phyloP scores from a whole-genome alignment of 2,329 filamentous ascomycete genomes.

The Penicillium digitatum region DNA sequence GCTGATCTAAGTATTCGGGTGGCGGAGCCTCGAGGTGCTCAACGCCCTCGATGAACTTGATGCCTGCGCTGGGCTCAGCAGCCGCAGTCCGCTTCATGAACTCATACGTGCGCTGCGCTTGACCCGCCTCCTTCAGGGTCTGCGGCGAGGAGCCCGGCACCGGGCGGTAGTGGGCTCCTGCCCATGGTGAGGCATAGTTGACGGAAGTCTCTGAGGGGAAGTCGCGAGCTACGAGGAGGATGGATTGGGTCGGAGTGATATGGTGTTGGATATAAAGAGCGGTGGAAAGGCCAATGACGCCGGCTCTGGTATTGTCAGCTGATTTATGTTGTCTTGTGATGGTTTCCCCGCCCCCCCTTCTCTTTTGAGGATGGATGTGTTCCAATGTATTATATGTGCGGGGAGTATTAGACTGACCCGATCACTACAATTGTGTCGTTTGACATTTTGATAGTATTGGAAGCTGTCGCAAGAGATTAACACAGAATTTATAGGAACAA shows the following conservation, averaged over 20 bases:
- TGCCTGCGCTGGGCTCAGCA: constrained; percentile 36
- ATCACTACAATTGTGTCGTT: constrained; percentile 38
- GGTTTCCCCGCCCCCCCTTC: too few relatives aligned
- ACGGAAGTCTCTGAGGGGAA: constrained; percentile 40
- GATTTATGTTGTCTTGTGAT: background rate
- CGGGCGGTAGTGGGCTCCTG: constrained; percentile 48
- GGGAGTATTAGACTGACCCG: constrained; percentile 25
- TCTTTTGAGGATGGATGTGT: background rate
- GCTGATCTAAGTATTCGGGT: constrained; percentile 32
- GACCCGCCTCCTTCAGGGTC: constrained; percentile 33
- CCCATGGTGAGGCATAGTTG: constrained; percentile 47
- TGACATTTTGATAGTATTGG: constrained; percentile 17
- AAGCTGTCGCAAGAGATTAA: background rate
- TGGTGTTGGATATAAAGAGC: constrained; percentile 35
- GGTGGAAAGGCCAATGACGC: constrained; percentile 40
- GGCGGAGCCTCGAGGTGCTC: constrained; percentile 44
- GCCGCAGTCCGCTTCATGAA: constrained; percentile 36
- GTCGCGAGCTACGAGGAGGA: constrained; percentile 42
- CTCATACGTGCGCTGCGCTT: constrained; percentile 40
- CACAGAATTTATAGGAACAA: background rate
- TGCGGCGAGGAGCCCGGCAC: constrained; percentile 40
- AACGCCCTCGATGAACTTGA: constrained; percentile 37
- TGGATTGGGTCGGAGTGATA: constrained; percentile 25
- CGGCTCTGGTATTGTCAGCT: constrained; percentile 31
- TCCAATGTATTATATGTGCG: background rate